A percentile compares a stretch with the other conserved stretches of the same genome.
Evolutionary conservation across 2,329 filamentous ascomycete species (phyloP).

Genomic region (Sphaerulina musiva): DNA sequence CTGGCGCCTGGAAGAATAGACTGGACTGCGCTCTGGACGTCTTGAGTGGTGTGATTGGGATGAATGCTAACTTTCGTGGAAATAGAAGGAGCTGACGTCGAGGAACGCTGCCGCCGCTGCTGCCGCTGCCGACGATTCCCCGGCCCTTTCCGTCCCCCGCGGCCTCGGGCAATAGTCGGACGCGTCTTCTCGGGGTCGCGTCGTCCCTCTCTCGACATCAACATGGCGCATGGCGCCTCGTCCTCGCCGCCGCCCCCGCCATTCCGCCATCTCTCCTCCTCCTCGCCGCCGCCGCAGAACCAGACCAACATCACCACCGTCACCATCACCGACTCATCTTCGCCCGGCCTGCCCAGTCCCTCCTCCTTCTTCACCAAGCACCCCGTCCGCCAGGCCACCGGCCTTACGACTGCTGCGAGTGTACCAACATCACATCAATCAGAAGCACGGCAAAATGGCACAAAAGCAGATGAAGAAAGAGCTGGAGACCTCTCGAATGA

Average conservation of each 20-base stretch:
- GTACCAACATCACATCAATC: background rate
- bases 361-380: constrained; percentile 15
- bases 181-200: background rate
- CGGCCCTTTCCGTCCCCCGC: background rate
- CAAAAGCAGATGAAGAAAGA: background rate
- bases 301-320: constrained; percentile 1
- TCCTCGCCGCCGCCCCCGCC: constrained; percentile 14
- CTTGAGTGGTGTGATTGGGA: too few species aligned
- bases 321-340: constrained; percentile 15
- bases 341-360: constrained; percentile 17
- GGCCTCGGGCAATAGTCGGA: too few species aligned
- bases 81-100: too few species aligned
- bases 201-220: background rate
- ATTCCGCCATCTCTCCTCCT: constrained; percentile 14
- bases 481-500: background rate
- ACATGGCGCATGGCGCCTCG: constrained; percentile 18
- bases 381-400: constrained; percentile 5
- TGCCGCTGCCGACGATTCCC: too few species aligned
- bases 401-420: constrained; percentile 17
- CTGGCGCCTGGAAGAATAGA: too few species aligned
- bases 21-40: too few species aligned
- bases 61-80: too few species aligned
- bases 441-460: background rate
- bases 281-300: constrained; percentile 17
- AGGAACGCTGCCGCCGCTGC: too few species aligned